Evolutionary conservation across 2,329 filamentous ascomycete species (phyloP).

Genomic region (Cladophialophora psammophila): DNA sequence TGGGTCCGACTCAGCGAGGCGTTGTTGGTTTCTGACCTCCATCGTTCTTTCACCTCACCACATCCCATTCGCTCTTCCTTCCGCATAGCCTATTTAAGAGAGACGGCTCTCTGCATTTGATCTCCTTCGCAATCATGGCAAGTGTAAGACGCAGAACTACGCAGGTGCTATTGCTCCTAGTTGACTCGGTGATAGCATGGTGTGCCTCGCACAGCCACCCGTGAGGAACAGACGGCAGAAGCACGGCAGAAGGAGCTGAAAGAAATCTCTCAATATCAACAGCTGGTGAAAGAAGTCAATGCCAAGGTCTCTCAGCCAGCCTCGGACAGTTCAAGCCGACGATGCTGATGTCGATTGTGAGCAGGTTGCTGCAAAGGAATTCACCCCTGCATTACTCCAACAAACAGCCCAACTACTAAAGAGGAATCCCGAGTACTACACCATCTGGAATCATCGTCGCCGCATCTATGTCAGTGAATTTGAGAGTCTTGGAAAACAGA

Average conservation of each 20-base stretch:
- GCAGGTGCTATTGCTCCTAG: background rate
- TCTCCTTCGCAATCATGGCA: slow-evolving; percentile 29
- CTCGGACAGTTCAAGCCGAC: background rate
- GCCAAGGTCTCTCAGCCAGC: slow-evolving; percentile 60
- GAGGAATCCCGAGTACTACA: slow-evolving; percentile 59
- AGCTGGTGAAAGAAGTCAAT: slow-evolving; percentile 72
- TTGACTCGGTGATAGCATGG: slow-evolving; percentile 71
- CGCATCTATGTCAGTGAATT: slow-evolving; percentile 55
- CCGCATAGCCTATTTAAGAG: background rate
- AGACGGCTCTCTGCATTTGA: background rate
- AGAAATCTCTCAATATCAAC: slow-evolving; percentile 78
- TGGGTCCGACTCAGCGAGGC: background rate
- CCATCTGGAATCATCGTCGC: slow-evolving; percentile 66
- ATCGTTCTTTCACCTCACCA: slow-evolving; percentile 21
- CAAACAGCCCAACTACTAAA: slow-evolving; percentile 54
- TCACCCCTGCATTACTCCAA: slow-evolving; percentile 52
- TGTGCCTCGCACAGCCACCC: slow-evolving; percentile 72
- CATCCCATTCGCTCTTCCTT: background rate
- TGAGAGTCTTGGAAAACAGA: slow-evolving; percentile 33
- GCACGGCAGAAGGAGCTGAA: slow-evolving; percentile 74
- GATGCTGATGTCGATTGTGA: slow-evolving; percentile 23
- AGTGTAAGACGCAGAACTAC: slow-evolving; percentile 33
- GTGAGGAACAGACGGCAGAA: slow-evolving; percentile 69
- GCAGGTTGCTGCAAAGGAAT: slow-evolving; percentile 51
- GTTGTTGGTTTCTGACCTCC: background rate